Percentiles rank a stretch among this genome's conserved stretches.
phyloP scores from a whole-genome alignment of 2,329 filamentous ascomycete genomes.

The Neonectria punicea region DNA sequence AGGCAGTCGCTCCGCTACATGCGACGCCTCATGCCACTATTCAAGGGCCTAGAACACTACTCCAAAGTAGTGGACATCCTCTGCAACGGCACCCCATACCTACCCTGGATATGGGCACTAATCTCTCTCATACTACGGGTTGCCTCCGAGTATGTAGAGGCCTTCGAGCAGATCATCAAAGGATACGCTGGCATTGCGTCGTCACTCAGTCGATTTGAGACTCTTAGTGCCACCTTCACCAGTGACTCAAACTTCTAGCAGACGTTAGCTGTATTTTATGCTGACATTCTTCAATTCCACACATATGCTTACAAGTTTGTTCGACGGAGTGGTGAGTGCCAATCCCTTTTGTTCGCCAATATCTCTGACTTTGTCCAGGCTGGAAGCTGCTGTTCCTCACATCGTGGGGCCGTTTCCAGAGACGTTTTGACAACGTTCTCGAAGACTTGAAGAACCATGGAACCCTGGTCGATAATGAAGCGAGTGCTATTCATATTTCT shows the following conservation, averaged over 20 bases:
- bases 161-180: conserved; percentile 54
- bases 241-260: conserved; percentile 51
- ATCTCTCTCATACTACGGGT: conserved; percentile 51
- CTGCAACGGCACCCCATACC: conserved; percentile 58
- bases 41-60: conserved; percentile 55
- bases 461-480: conserved; percentile 46
- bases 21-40: conserved; percentile 54
- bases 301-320: conserved; percentile 58
- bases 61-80: conserved; percentile 53
- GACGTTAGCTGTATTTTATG: conserved; percentile 55
- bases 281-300: conserved; percentile 61
- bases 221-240: conserved; percentile 45
- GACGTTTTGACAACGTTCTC: conserved; percentile 47
- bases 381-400: conserved; percentile 51
- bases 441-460: conserved; percentile 47
- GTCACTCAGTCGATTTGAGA: conserved; percentile 51
- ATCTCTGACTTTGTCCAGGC: conserved; percentile 38
- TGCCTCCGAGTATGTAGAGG: conserved; percentile 48
- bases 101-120: conserved; percentile 60
- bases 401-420: conserved; percentile 52
- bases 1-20: conserved; percentile 55
- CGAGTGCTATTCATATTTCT: conserved; percentile 44
- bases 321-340: conserved; percentile 42
- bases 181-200: conserved; percentile 54
- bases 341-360: background rate